Conservation (phyloP, 495 filamentous ascomycete species). For the Penicillium chermesinum region DNA sequence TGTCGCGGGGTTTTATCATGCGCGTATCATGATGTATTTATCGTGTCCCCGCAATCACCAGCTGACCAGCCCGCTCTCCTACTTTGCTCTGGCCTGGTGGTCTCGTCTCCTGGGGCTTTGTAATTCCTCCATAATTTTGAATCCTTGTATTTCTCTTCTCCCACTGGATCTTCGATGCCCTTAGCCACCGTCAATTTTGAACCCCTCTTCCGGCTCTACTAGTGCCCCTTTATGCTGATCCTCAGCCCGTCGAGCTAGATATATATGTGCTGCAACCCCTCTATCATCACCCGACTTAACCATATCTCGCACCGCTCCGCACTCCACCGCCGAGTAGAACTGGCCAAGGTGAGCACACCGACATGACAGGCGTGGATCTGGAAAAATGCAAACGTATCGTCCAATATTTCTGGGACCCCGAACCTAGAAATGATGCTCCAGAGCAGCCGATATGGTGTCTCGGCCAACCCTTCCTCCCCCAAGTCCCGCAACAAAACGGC, state of each 20-base stretch:
- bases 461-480: conserved; percentile 61
- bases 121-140: not conserved
- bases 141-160: not conserved
- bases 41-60: not conserved
- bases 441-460: conserved; percentile 81
- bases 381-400: conserved; percentile 75
- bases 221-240: not conserved
- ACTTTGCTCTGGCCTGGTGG: not conserved
- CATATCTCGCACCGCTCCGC: not conserved
- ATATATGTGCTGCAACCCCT: not conserved
- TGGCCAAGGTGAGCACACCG: conserved; percentile 1
- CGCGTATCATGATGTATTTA: not conserved
- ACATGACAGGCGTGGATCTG: conserved; percentile 58
- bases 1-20: not conserved
- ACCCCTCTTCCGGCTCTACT: not conserved
- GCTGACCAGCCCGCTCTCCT: not conserved
- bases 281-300: not conserved
- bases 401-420: conserved; percentile 92
- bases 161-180: not conserved
- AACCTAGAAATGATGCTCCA: conserved; percentile 74
- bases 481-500: conserved; percentile 1
- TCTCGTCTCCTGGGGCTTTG: not conserved
- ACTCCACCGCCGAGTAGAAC: not conserved
- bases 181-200: not conserved
- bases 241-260: not conserved